Percentiles rank a stretch among this genome's conserved stretches.
phyloP scores from a whole-genome alignment of 495 filamentous ascomycete species.

The Penicillium paxilli region DNA sequence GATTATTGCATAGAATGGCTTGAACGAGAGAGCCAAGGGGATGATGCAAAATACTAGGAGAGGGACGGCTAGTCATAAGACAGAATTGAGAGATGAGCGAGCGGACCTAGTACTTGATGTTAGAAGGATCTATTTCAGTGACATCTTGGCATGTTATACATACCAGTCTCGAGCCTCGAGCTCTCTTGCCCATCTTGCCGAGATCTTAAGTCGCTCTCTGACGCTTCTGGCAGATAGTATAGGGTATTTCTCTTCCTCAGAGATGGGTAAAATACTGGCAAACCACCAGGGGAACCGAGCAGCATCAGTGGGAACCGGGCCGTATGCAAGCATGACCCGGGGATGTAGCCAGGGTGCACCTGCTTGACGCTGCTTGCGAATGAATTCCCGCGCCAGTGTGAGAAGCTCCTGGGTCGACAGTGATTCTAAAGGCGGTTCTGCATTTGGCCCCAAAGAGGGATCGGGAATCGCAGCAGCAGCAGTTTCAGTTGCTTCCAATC shows the following conservation, averaged over 20 bases:
- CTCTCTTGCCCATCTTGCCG: conserved; percentile 70
- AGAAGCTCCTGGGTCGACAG: conserved; percentile 72
- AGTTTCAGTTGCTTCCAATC: conserved; percentile 65
- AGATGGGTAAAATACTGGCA: conserved; percentile 74
- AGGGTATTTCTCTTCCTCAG: conserved; percentile 75
- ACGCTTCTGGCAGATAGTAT: conserved; percentile 72
- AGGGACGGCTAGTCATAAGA: conserved; percentile 55
- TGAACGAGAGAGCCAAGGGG: conserved; percentile 20
- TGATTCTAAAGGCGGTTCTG: conserved; percentile 48
- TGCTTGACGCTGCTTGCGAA: conserved; percentile 61
- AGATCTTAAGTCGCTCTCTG: conserved; percentile 76
- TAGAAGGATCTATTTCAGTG: conserved; percentile 11
- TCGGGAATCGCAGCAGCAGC: conserved; percentile 16
- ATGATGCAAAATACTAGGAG: conserved; percentile 41
- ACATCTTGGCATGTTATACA: conserved; percentile 32
- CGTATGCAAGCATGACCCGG: conserved; percentile 71
- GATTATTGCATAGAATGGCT: conserved; percentile 18
- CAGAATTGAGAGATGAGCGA: conserved; percentile 33
- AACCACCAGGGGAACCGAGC: conserved; percentile 89
- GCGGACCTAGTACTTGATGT: conserved; percentile 27
- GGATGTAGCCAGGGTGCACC: conserved; percentile 73
- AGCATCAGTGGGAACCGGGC: conserved; percentile 71
- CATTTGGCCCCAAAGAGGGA: conserved; percentile 12
- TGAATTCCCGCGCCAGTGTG: conserved; percentile 61
- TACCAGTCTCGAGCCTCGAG: conserved; percentile 74